Percentiles rank a stretch among this genome's conserved stretches.
phyloP scores from a whole-genome alignment of 75 land plant genomes.

The Ceratopteris richardii region DNA sequence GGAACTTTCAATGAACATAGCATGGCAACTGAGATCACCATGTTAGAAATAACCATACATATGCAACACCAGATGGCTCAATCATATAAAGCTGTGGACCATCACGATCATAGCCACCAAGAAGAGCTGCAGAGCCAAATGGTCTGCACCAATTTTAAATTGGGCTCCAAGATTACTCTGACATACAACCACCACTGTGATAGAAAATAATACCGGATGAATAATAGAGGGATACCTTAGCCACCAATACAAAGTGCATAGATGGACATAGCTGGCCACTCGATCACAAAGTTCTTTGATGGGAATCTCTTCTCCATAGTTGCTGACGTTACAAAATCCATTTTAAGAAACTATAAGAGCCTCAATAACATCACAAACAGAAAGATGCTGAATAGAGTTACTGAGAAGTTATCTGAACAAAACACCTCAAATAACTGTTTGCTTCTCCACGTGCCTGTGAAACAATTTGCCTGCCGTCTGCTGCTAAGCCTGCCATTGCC shows the following conservation, averaged over 20 bases:
- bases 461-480: constrained; percentile 97
- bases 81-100: constrained; percentile 97
- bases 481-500: constrained; percentile 94
- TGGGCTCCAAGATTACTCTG: no score
- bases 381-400: no score
- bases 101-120: constrained; percentile 98
- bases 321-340: constrained; percentile 34
- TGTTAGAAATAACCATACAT: no score
- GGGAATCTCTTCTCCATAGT: constrained; percentile 87
- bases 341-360: no score
- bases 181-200: no score
- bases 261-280: constrained; percentile 94
- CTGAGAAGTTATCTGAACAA: constrained; percentile 2
- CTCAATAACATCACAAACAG: no score
- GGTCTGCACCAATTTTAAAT: constrained; percentile 64
- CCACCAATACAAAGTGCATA: constrained; percentile 99
- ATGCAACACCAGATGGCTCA: constrained; percentile 94
- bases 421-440: constrained; percentile 48
- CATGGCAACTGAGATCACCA: no score
- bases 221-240: constrained; percentile 42
- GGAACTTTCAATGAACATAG: no score
- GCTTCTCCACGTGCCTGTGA: constrained; percentile 88
- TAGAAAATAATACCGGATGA: no score
- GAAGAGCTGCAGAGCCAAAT: constrained; percentile 85
- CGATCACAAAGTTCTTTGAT: constrained; percentile 89